A percentile compares a stretch with the other conserved stretches of the same genome.
Conservation (phyloP, 768 basidiomycete genomes). For the Coprinopsis cinerea region DNA sequence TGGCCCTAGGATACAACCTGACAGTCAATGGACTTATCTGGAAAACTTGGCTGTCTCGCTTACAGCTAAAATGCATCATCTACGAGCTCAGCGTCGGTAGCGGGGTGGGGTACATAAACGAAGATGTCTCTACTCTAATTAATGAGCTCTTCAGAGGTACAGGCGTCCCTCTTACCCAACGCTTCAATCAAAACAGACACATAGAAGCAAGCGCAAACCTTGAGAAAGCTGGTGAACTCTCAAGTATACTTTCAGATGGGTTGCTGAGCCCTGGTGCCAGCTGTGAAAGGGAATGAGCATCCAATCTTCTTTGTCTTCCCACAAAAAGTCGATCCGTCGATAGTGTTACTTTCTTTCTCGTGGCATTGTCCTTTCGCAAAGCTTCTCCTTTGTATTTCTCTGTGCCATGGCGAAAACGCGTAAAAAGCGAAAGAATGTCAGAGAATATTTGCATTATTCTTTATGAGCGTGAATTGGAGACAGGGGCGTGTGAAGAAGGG, state of each 20-base stretch:
- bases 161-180: no score
- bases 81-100: not conserved
- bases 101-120: not conserved
- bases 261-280: not conserved
- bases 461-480: no score
- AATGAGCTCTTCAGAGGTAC: not conserved
- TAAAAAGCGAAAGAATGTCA: not conserved
- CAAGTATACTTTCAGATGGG: no score
- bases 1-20: not conserved
- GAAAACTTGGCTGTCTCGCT: not conserved
- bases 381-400: not conserved
- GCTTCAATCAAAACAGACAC: not conserved
- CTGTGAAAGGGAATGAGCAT: no score
- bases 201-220: not conserved
- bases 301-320: no score
- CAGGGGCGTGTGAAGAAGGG: not conserved
- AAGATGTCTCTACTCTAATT: not conserved
- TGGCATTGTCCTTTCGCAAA: not conserved
- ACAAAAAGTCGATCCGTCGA: no score
- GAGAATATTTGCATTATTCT: no score
- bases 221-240: not conserved
- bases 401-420: not conserved
- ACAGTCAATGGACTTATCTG: not conserved
- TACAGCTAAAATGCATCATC: not conserved
- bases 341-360: no score